Evolutionary conservation across 78 protist genomes (phyloP).

Genomic region (Dictyostelium intermedium): DNA sequence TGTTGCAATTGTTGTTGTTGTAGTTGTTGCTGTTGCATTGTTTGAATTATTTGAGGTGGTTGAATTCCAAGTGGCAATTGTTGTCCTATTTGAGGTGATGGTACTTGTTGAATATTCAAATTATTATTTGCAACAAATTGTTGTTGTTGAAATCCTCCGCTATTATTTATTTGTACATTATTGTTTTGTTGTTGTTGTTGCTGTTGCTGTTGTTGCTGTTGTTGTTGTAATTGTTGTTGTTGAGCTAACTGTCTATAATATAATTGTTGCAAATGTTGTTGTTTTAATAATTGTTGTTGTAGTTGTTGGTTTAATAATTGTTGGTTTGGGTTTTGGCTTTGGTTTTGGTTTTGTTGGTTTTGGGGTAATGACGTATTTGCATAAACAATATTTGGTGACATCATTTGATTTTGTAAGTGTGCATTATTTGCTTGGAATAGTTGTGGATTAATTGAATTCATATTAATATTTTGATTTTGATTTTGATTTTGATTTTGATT

Average conservation of each 20-base stretch:
- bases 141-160: slow-evolving; percentile 4
- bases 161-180: neutral
- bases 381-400: neutral
- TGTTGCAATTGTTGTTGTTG: neutral
- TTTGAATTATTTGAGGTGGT: neutral
- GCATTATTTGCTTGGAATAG: neutral
- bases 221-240: neutral
- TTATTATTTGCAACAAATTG: neutral
- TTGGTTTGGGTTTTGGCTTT: neutral
- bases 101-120: neutral
- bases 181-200: neutral
- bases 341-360: neutral
- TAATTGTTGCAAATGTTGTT: neutral
- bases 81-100: neutral
- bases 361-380: neutral
- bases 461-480: neutral
- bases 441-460: neutral
- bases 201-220: neutral
- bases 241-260: neutral
- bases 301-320: neutral
- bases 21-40: neutral
- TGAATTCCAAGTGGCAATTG: neutral
- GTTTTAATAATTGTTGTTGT: neutral
- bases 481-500: neutral
- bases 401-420: neutral